A percentile compares a stretch with the other conserved stretches of the same genome.
Conservation (phyloP, 768 basidiomycete species). For the Lactarius pseudohatsudake region DNA sequence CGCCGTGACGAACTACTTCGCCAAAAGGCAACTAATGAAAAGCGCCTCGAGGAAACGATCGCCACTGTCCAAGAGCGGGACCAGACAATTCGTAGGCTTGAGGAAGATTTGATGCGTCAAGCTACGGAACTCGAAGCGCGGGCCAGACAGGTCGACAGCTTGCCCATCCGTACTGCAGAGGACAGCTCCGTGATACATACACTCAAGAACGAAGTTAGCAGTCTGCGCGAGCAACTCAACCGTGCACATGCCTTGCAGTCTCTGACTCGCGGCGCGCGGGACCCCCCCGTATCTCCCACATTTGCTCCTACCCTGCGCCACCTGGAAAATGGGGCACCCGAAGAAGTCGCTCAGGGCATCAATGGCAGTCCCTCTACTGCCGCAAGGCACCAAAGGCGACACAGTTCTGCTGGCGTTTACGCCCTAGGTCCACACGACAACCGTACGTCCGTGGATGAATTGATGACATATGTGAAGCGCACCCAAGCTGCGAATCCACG, state of each 20-base stretch:
- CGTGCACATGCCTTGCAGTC: slow-evolving; percentile 91
- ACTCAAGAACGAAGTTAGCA: slow-evolving; percentile 90
- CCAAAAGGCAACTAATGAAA: slow-evolving; percentile 78
- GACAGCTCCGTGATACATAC: slow-evolving; percentile 85
- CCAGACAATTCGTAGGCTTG: slow-evolving; percentile 74
- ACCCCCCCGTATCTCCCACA: slow-evolving; percentile 78
- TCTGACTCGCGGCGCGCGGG: slow-evolving; percentile 71
- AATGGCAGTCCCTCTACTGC: slow-evolving; percentile 36
- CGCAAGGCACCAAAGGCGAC: slow-evolving; percentile 70
- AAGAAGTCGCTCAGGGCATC: slow-evolving; percentile 44
- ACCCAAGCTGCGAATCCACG: slow-evolving; percentile 72
- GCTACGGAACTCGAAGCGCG: slow-evolving; percentile 74
- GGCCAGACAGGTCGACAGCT: slow-evolving; percentile 64
- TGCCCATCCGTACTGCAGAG: slow-evolving; percentile 69
- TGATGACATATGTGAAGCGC: slow-evolving; percentile 71
- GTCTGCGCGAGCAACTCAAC: slow-evolving; percentile 91
- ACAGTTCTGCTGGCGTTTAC: slow-evolving; percentile 84
- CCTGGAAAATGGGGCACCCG: slow-evolving; percentile 42
- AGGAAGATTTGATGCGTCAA: slow-evolving; percentile 72
- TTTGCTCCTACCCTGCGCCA: slow-evolving; percentile 78
- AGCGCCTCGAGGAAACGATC: slow-evolving; percentile 73
- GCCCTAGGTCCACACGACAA: slow-evolving; percentile 56
- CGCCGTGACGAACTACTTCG: slow-evolving; percentile 72
- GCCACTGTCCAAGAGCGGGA: slow-evolving; percentile 81
- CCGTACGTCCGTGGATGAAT: slow-evolving; percentile 75